Evolutionary conservation across 371 early-diverging fungal species (phyloP), one percentile per base, ranked within the genome.

Genomic region (Lichtheimia corymbifera): DNA sequence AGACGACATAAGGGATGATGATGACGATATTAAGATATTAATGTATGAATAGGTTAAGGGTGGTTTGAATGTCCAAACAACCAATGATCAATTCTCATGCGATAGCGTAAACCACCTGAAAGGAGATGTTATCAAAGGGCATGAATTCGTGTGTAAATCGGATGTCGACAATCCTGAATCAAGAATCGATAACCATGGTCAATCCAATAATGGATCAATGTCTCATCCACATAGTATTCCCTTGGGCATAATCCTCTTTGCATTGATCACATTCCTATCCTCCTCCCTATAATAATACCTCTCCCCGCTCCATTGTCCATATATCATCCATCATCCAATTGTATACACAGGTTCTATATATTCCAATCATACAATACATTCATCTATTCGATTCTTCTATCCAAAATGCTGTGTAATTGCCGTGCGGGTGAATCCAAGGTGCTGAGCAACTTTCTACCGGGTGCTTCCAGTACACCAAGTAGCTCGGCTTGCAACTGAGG

Each of bases 391-490:
- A 71, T 71, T 68, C 79, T 62, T 75, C 79, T 73, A 68, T 73
- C 74, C 61, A 79, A 67, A 18, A 79, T 70, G 49, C 79, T 79
- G 57, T 75, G 76, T 55, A 79, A 61, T 59, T 79, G 72, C 61
- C 67, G 72, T 55, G 80, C 65, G 55, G 79, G 79, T 40, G 75
- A 73, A 45, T 77, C 73, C 66, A 88, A 63, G 40, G 83, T 64
- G 54, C 76, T 68, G 28, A 83, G 66, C 35, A 88, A 59, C 59
- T 78, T 82, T 57, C 84, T 73, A 35, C 81, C 83, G 59, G 86
- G 83, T 56, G 82, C 75, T 64, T 82, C 77, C 59, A 88, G 63
- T n/a, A 80, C 62, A 66, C 86, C 86, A 2, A 82, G 67, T 3
- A 87, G 64, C 62, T 88, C 83, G 41, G 81, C 77, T 53, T 82